These are phyloP conservation scores for Crepidotus variabilis DNA, from an alignment of 768 basidiomycete genomes.

Conservation along the genomic window DNA sequence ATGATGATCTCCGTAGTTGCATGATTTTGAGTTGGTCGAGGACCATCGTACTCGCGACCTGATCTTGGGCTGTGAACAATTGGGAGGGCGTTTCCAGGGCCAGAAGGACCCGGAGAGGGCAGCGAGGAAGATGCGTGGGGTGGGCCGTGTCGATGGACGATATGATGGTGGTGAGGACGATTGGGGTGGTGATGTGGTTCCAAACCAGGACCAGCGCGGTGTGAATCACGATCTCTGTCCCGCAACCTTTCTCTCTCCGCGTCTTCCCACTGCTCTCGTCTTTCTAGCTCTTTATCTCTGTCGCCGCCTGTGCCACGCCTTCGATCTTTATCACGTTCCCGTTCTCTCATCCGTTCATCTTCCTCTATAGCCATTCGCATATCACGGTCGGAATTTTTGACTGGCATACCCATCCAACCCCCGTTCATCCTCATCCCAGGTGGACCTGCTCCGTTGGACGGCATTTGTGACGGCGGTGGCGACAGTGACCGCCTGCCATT, in stretches of 20 bases:
- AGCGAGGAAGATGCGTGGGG: constrained; percentile 29
- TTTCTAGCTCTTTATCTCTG: constrained; percentile 19
- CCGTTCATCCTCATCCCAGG: constrained; percentile 27
- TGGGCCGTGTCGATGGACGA: constrained; percentile 33
- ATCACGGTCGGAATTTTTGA: constrained; percentile 21
- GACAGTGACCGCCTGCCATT: constrained; percentile 33
- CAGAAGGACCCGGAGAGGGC: constrained; percentile 25
- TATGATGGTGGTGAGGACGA: constrained; percentile 51
- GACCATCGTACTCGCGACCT: constrained; percentile 28
- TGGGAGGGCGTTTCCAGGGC: constrained; percentile 11
- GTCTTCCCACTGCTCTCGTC: constrained; percentile 25
- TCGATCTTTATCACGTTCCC: constrained; percentile 21
- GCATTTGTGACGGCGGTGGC: constrained; percentile 23
- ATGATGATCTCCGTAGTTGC: constrained; percentile 50
- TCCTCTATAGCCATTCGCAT: constrained; percentile 28
- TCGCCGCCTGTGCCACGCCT: constrained; percentile 11
- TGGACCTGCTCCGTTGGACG: constrained; percentile 22
- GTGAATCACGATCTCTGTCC: constrained; percentile 24
- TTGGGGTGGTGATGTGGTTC: constrained; percentile 28
- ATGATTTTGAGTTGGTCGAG: constrained; percentile 35
- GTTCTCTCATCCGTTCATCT: constrained; percentile 32
- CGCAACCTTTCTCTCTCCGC: constrained; percentile 23
- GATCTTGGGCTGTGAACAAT: constrained; percentile 23
- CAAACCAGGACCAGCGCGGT: constrained; percentile 17
- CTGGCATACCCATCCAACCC: constrained; percentile 31